Evolutionary conservation across 225 moss, liverwort and hornwort species (phyloP).

Genomic region (Rhytidiadelphus loreus): DNA sequence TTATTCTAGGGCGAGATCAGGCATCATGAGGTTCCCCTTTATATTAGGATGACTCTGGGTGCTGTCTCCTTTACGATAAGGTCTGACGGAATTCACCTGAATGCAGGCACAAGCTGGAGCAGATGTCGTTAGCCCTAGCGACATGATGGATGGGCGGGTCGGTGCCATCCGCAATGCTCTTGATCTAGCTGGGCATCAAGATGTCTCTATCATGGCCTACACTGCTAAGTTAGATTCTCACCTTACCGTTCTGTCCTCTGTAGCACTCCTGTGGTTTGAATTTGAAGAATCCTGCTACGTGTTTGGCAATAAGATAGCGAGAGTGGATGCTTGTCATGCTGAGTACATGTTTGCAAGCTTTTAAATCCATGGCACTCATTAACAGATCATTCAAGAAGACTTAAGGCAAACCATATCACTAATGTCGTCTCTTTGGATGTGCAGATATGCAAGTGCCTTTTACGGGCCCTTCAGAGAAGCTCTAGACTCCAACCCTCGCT

Average conservation of each 20-base stretch:
- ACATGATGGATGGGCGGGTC: slow-evolving; percentile 99
- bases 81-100: neutral
- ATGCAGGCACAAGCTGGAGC: slow-evolving; percentile 93
- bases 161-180: slow-evolving; percentile 90
- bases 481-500: slow-evolving; percentile 92
- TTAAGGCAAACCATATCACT: neutral
- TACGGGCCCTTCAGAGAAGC: slow-evolving; percentile 99
- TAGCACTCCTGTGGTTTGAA: neutral
- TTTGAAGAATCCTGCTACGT: neutral
- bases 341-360: neutral
- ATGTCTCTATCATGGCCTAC: slow-evolving; percentile 98
- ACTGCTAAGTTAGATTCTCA: slow-evolving; percentile 72
- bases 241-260: neutral
- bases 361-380: neutral
- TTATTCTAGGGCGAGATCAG: neutral
- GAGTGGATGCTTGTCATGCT: neutral
- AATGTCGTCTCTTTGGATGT: neutral
- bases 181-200: slow-evolving; percentile 78
- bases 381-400: neutral
- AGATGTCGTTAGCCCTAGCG: slow-evolving; percentile 97
- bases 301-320: neutral
- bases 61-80: neutral
- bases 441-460: slow-evolving; percentile 97
- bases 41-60: neutral
- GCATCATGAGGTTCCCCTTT: neutral